phyloP scores from a whole-genome alignment of 495 filamentous ascomycete genomes.

The Lichenothelia convexa region DNA sequence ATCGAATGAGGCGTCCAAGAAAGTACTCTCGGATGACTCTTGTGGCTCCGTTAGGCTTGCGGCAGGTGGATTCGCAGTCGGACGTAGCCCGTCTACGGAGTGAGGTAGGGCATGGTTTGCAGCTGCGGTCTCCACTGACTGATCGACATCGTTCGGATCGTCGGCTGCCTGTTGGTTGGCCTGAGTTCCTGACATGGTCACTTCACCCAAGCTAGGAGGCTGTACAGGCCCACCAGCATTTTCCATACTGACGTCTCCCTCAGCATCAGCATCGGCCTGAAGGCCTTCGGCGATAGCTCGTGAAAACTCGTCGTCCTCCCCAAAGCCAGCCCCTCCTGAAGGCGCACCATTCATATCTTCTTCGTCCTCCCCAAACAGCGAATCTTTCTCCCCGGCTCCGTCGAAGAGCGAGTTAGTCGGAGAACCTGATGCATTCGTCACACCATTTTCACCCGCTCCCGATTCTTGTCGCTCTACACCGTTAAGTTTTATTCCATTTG shows the following conservation, averaged over 20 bases:
- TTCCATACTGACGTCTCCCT: conserved; percentile 27
- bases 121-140: background rate
- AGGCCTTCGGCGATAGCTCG: conserved; percentile 46
- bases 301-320: conserved; percentile 74
- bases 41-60: conserved; percentile 6
- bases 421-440: conserved; percentile 32
- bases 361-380: conserved; percentile 61
- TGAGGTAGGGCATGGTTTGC: background rate
- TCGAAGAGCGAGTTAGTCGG: conserved; percentile 53
- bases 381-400: conserved; percentile 42
- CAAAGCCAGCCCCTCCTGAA: conserved; percentile 22
- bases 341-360: conserved; percentile 23
- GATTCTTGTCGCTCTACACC: conserved; percentile 26
- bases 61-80: background rate
- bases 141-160: background rate
- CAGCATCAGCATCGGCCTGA: conserved; percentile 29
- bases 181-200: no score
- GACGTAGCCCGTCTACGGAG: background rate
- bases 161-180: background rate
- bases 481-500: conserved; percentile 33
- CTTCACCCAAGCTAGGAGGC: no score
- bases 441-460: conserved; percentile 15
- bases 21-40: conserved; percentile 43
- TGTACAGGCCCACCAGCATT: conserved; percentile 21
- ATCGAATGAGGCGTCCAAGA: conserved; percentile 74